Evolutionary conservation across 2,329 filamentous ascomycete species (phyloP).

Genomic region (Exophiala phaeomuriformis): DNA sequence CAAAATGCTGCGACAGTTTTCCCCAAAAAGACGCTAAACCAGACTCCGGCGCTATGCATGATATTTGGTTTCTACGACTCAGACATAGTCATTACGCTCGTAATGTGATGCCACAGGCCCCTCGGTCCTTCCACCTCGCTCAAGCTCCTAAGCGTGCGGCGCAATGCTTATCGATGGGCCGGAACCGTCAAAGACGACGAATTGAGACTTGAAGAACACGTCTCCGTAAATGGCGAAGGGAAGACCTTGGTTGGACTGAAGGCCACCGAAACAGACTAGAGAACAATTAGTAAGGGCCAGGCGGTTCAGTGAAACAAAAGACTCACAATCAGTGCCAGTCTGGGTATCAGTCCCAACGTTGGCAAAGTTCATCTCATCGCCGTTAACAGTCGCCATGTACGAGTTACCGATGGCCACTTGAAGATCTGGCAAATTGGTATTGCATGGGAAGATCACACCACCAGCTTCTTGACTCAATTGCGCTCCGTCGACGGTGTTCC

Average conservation of each 20-base stretch:
- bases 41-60: background rate
- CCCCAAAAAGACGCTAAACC: background rate
- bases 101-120: background rate
- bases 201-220: slow-evolving; percentile 53
- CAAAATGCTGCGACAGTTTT: background rate
- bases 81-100: background rate
- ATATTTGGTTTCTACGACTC: background rate
- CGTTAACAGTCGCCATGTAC: slow-evolving; percentile 48
- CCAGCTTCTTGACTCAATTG: slow-evolving; percentile 39
- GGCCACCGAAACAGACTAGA: slow-evolving; percentile 52
- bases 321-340: slow-evolving; percentile 37
- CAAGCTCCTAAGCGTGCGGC: slow-evolving; percentile 28
- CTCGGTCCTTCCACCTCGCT: background rate
- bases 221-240: slow-evolving; percentile 54
- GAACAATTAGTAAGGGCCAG: background rate
- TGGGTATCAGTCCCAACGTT: slow-evolving; percentile 40
- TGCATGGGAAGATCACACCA: slow-evolving; percentile 54
- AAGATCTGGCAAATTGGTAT: slow-evolving; percentile 47
- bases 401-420: slow-evolving; percentile 47
- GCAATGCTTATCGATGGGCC: slow-evolving; percentile 50
- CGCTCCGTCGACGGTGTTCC: slow-evolving; percentile 48
- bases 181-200: slow-evolving; percentile 53
- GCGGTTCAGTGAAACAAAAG: background rate
- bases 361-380: slow-evolving; percentile 51
- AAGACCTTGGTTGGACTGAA: slow-evolving; percentile 52